Evolutionary conservation across 352 stramenopile genomes (phyloP).

Genomic region (Thalassiosira allenii): DNA sequence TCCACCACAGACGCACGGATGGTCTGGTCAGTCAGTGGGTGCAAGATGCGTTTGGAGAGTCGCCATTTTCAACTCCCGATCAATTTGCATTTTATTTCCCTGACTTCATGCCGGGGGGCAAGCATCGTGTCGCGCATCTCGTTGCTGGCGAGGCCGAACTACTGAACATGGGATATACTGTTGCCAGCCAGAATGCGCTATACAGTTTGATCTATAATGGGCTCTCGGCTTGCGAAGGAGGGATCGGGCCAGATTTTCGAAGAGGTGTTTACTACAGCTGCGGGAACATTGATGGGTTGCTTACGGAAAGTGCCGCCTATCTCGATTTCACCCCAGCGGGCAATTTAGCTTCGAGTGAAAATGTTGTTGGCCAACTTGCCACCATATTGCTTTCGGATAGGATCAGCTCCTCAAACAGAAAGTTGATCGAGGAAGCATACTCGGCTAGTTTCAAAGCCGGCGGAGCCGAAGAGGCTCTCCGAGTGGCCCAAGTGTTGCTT

Average conservation of each 20-base stretch:
- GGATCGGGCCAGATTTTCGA: background rate
- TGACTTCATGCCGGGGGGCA: constrained; percentile 5
- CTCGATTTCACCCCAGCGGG: constrained; percentile 31
- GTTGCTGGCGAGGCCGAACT: background rate
- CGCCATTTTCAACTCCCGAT: constrained; percentile 50
- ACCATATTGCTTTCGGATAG: constrained; percentile 63
- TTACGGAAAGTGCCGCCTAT: constrained; percentile 8
- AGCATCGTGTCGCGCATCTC: background rate
- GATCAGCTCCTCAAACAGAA: constrained; percentile 41
- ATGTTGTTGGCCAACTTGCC: constrained; percentile 56
- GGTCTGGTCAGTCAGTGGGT: constrained; percentile 7
- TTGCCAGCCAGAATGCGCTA: constrained; percentile 44
- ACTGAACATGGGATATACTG: constrained; percentile 12
- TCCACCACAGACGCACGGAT: constrained; percentile 32
- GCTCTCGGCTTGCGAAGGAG: constrained; percentile 31
- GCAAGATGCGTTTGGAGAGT: constrained; percentile 45
- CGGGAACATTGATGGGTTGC: constrained; percentile 17
- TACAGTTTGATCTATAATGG: constrained; percentile 33
- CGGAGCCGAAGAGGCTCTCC: constrained; percentile 21
- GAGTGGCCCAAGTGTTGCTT: constrained; percentile 43
- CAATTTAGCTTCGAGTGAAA: constrained; percentile 1
- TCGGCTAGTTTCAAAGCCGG: constrained; percentile 12
- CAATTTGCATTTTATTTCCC: constrained; percentile 68
- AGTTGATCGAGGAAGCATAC: constrained; percentile 51
- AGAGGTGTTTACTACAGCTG: background rate